Percentiles rank a stretch among this genome's conserved stretches.
Conservation (phyloP, 768 basidiomycete genomes). For the Pisolithus microcarpus region DNA sequence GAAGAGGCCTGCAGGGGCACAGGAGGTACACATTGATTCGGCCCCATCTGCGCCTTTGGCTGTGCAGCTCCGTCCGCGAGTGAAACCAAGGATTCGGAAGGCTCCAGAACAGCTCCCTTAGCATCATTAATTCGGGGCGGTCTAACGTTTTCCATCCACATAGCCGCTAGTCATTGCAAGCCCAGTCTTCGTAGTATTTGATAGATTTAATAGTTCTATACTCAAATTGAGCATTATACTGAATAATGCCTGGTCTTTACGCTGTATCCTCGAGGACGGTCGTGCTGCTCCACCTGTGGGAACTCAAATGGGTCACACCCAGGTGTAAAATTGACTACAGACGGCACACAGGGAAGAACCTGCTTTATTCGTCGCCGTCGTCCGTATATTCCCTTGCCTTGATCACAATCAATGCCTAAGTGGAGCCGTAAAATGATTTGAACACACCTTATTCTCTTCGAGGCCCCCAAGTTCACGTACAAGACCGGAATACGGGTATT, state of each 20-base stretch:
- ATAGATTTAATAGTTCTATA: too few species aligned
- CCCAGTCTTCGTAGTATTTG: too few species aligned
- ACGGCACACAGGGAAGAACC: not conserved
- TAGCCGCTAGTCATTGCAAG: too few species aligned
- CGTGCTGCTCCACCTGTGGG: too few species aligned
- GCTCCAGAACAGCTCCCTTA: not conserved
- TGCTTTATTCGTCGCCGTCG: conserved; percentile 26
- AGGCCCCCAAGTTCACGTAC: conserved; percentile 72
- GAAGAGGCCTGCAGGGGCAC: conserved; percentile 13
- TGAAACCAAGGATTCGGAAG: conserved; percentile 25
- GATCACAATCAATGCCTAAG: conserved; percentile 2
- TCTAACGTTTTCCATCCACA: too few species aligned
- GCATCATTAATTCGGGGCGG: too few species aligned
- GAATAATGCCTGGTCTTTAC: too few species aligned
- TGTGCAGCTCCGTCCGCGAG: conserved; percentile 36
- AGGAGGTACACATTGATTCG: too few species aligned
- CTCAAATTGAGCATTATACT: too few species aligned
- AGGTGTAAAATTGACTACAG: not conserved
- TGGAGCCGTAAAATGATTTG: not conserved
- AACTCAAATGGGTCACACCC: not conserved
- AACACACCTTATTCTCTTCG: conserved; percentile 67
- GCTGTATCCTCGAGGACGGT: too few species aligned
- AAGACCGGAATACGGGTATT: conserved; percentile 73
- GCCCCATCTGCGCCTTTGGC: conserved; percentile 19
- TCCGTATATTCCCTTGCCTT: conserved; percentile 33